phyloP scores from a whole-genome alignment of 805 yeast genomes.

The Yamadazyma sp. region DNA sequence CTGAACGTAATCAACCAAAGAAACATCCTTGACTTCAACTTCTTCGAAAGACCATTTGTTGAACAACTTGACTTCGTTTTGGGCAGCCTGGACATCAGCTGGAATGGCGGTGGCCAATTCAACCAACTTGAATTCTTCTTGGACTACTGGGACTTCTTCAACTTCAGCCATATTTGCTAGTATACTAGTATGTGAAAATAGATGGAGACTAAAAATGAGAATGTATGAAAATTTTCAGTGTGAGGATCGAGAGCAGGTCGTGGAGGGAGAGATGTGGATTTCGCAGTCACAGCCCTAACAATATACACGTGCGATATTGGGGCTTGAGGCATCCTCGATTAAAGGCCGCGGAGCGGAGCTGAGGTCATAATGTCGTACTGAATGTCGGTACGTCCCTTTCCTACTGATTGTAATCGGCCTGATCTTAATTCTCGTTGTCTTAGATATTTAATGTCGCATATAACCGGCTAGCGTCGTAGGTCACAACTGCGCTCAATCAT shows the following conservation, averaged over 20 bases:
- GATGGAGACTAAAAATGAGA: conserved; percentile 8
- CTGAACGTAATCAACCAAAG: conserved; percentile 97
- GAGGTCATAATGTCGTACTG: no score
- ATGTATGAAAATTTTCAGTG: conserved; percentile 8
- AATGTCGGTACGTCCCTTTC: no score
- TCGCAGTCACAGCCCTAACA: not conserved
- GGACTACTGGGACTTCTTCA: conserved; percentile 74
- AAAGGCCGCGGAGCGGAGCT: no score
- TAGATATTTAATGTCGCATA: no score
- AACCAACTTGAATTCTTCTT: conserved; percentile 78
- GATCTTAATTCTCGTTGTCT: no score
- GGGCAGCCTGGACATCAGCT: conserved; percentile 93
- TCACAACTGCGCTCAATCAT: no score
- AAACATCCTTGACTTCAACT: conserved; percentile 95
- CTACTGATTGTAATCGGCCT: no score
- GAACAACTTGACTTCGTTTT: conserved; percentile 95
- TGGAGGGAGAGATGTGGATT: not conserved
- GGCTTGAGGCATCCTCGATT: no score
- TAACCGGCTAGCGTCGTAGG: no score
- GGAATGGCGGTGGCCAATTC: conserved; percentile 96
- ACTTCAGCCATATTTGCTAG: conserved; percentile 76
- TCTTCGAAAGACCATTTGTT: conserved; percentile 99
- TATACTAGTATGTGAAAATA: conserved; percentile 4
- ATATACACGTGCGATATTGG: not conserved
- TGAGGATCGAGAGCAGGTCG: conserved; percentile 6